Conservation (phyloP, 2,329 filamentous ascomycete species). For the Aspergillus proliferans region DNA sequence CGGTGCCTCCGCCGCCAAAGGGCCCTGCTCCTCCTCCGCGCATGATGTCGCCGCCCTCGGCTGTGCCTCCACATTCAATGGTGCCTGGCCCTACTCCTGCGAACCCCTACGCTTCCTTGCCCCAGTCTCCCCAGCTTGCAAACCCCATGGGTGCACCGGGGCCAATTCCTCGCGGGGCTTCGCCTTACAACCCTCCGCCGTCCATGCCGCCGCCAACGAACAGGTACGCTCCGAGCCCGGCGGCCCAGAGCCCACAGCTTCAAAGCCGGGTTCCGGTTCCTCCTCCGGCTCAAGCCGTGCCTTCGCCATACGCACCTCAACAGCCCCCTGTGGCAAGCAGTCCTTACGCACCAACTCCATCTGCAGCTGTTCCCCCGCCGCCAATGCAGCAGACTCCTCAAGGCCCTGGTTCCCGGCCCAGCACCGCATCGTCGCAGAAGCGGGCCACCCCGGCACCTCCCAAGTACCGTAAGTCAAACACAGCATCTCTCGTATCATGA, state of each 20-base stretch:
- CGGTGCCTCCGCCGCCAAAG: conserved; percentile 79
- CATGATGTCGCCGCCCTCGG: conserved; percentile 63
- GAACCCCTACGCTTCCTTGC: conserved; percentile 33
- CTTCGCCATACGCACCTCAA: conserved; percentile 56
- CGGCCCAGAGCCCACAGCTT: conserved; percentile 47
- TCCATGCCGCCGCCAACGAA: conserved; percentile 62
- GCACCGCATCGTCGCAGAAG: conserved; percentile 46
- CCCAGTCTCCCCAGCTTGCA: conserved; percentile 39
- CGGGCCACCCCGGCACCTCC: conserved; percentile 46
- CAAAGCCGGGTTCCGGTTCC: conserved; percentile 45
- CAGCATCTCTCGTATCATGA: background rate
- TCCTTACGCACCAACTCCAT: conserved; percentile 41
- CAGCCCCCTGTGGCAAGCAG: conserved; percentile 30
- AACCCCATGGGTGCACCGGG: conserved; percentile 43
- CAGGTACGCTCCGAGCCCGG: conserved; percentile 66
- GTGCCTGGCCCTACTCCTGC: conserved; percentile 57
- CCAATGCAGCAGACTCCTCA: conserved; percentile 27
- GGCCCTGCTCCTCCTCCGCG: conserved; percentile 60
- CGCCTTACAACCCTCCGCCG: conserved; percentile 80
- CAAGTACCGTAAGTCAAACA: conserved; percentile 58
- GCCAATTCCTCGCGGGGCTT: conserved; percentile 65
- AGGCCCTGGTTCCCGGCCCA: conserved; percentile 39
- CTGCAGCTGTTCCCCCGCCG: conserved; percentile 36
- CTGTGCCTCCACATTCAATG: conserved; percentile 53
- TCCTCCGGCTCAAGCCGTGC: conserved; percentile 38